These are phyloP conservation scores for Trichoderma guizhouense DNA, from an alignment of 2,329 filamentous ascomycete species.

Conservation along the genomic window DNA sequence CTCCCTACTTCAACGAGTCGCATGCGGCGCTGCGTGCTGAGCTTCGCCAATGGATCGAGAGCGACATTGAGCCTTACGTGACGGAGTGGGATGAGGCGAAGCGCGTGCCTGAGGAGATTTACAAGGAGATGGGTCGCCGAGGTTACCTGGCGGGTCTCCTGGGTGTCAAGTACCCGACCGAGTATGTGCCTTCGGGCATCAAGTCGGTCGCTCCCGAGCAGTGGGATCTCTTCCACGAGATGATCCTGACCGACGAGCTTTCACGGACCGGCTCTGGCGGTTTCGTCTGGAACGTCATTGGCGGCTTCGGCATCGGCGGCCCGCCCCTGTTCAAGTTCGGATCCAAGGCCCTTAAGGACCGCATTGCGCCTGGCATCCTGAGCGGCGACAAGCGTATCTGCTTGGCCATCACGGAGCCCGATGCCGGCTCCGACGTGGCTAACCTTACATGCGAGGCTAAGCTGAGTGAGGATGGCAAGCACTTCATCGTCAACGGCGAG, in stretches of 20 bases:
- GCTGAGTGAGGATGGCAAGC: conserved; percentile 90
- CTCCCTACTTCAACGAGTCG: conserved; percentile 92
- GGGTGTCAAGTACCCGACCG: conserved; percentile 74
- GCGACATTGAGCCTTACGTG: conserved; percentile 84
- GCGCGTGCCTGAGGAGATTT: conserved; percentile 81
- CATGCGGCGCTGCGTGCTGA: conserved; percentile 89
- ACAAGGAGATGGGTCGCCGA: conserved; percentile 90
- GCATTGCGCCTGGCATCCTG: conserved; percentile 84
- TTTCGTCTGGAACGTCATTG: conserved; percentile 94
- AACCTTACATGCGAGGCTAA: conserved; percentile 96
- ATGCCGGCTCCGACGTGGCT: conserved; percentile 91
- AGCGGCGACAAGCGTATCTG: conserved; percentile 96
- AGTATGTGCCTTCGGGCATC: conserved; percentile 63
- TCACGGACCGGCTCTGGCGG: conserved; percentile 86
- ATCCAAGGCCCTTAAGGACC: conserved; percentile 76
- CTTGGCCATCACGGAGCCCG: conserved; percentile 93
- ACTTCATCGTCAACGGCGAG: conserved; percentile 99
- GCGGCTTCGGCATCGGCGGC: conserved; percentile 93
- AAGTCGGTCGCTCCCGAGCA: conserved; percentile 79
- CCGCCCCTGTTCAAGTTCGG: conserved; percentile 92
- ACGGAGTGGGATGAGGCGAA: conserved; percentile 97
- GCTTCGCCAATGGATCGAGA: conserved; percentile 87
- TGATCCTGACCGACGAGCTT: conserved; percentile 91
- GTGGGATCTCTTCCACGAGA: conserved; percentile 98
- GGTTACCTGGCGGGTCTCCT: conserved; percentile 93